These are phyloP conservation scores for Chaetomium fimeti DNA, from an alignment of 495 filamentous ascomycete genomes.

Conservation along the genomic window DNA sequence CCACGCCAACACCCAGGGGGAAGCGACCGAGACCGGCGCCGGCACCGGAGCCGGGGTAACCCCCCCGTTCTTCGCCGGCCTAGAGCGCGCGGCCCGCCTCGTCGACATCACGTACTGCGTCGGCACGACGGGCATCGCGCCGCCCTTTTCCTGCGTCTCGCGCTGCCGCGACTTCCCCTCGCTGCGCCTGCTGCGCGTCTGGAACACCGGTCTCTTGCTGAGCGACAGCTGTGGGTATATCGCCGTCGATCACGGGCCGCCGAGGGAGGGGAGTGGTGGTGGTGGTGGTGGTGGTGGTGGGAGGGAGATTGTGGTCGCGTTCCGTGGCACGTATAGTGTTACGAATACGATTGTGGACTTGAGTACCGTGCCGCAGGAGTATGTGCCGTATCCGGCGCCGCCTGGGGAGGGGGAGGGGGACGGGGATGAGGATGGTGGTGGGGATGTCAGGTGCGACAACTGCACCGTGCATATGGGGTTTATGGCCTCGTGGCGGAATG, in stretches of 20 bases:
- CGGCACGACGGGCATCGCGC: constrained; percentile 69
- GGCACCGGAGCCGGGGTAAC: constrained; percentile 8
- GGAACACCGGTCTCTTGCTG: constrained; percentile 83
- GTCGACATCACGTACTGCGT: constrained; percentile 97
- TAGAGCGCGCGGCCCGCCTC: constrained; percentile 81
- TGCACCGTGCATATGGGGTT: constrained; percentile 95
- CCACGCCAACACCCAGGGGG: too few relatives aligned
- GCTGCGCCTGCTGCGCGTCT: constrained; percentile 78
- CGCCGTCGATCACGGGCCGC: constrained; percentile 66
- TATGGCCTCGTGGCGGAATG: constrained; percentile 74
- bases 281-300: background rate
- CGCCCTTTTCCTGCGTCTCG: constrained; percentile 81
- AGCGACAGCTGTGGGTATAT: constrained; percentile 94
- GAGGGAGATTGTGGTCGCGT: constrained; percentile 74
- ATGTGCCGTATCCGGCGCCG: constrained; percentile 73
- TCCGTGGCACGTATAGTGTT: constrained; percentile 91
- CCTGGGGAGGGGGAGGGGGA: constrained; percentile 29
- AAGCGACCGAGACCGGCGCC: background rate
- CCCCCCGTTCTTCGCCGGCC: constrained; percentile 64
- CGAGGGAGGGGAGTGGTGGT: constrained; percentile 29
- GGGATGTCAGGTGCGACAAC: constrained; percentile 65
- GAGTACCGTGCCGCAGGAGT: constrained; percentile 82
- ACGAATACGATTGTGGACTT: constrained; percentile 87
- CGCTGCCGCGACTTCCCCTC: constrained; percentile 77
- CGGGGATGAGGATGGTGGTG: constrained; percentile 2